Evolutionary conservation across 495 filamentous ascomycete species (phyloP).

Genomic region (Xylaria venustula): DNA sequence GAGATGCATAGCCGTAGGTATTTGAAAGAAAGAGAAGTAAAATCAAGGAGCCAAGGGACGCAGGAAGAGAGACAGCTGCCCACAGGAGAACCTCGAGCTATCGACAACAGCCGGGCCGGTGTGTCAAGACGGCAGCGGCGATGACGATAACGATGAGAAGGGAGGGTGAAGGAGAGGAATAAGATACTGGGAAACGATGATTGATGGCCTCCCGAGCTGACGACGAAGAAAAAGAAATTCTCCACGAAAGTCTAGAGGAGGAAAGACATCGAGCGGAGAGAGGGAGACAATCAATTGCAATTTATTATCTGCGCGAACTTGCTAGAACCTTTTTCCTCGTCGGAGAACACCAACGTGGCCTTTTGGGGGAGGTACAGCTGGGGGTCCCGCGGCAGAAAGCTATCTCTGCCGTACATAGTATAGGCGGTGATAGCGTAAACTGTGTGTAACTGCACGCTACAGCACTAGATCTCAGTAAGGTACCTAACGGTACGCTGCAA

Average conservation of each 20-base stretch:
- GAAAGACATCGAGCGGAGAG: constrained; percentile 11
- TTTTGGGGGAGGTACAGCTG: constrained; percentile 8
- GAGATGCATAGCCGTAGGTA: constrained; percentile 62
- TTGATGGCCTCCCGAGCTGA: constrained; percentile 12
- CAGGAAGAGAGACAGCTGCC: constrained; percentile 21
- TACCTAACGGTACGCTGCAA: no score
- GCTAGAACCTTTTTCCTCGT: constrained; percentile 5
- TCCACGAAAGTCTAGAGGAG: constrained; percentile 10
- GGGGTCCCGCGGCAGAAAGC: constrained; percentile 5
- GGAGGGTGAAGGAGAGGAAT: neutral
- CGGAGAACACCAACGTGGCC: constrained; percentile 18
- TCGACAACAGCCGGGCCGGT: neutral
- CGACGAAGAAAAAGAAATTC: constrained; percentile 10
- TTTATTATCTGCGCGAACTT: constrained; percentile 17
- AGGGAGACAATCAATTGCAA: constrained; percentile 10
- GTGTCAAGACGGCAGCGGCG: neutral
- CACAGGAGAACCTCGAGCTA: neutral
- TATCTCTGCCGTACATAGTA: neutral
- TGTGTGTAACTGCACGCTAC: no score
- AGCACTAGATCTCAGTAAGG: no score
- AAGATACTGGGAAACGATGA: constrained; percentile 4
- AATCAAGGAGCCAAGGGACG: constrained; percentile 4
- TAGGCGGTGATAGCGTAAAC: neutral
- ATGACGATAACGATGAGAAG: neutral
- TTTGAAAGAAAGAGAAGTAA: neutral